Evolutionary conservation across 2,329 filamentous ascomycete genomes (phyloP).

Genomic region (Iodosphaeria phyllophila): DNA sequence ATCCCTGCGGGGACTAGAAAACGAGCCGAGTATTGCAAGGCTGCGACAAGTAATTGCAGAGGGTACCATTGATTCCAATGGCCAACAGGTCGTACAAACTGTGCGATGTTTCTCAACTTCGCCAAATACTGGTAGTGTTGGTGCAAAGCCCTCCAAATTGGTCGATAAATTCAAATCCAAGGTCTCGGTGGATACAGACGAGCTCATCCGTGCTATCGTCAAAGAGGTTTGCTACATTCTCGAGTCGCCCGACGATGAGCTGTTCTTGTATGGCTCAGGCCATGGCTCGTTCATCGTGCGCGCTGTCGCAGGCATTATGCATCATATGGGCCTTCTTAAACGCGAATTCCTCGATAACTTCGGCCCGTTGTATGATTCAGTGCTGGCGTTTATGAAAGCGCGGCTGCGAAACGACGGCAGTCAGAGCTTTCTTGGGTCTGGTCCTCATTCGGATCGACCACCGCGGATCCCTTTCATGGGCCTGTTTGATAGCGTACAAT

Average conservation of each 20-base stretch:
- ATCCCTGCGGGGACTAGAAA: too few species aligned
- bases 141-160: too few species aligned
- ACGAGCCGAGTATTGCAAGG: too few species aligned
- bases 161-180: too few species aligned
- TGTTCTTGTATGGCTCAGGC: slow-evolving; percentile 21
- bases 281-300: slow-evolving; percentile 20
- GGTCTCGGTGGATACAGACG: too few species aligned
- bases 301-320: slow-evolving; percentile 18
- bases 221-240: too few species aligned
- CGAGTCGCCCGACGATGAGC: slow-evolving; percentile 15
- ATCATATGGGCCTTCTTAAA: slow-evolving; percentile 11
- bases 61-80: too few species aligned
- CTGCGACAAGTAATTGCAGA: too few species aligned
- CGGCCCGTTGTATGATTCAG: slow-evolving; percentile 4
- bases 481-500: slow-evolving; percentile 17
- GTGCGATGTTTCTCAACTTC: too few species aligned
- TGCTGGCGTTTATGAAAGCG: slow-evolving; percentile 5
- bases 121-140: too few species aligned
- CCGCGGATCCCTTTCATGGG: slow-evolving; percentile 19
- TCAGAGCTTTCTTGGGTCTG: slow-evolving; percentile 4
- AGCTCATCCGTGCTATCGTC: too few species aligned
- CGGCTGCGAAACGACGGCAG: slow-evolving; percentile 3
- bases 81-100: too few species aligned
- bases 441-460: slow-evolving; percentile 5
- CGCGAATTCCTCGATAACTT: slow-evolving; percentile 5